Base-by-base conservation (phyloP, 257 asterid species). In the Thymus quinquecostatus region DNA sequence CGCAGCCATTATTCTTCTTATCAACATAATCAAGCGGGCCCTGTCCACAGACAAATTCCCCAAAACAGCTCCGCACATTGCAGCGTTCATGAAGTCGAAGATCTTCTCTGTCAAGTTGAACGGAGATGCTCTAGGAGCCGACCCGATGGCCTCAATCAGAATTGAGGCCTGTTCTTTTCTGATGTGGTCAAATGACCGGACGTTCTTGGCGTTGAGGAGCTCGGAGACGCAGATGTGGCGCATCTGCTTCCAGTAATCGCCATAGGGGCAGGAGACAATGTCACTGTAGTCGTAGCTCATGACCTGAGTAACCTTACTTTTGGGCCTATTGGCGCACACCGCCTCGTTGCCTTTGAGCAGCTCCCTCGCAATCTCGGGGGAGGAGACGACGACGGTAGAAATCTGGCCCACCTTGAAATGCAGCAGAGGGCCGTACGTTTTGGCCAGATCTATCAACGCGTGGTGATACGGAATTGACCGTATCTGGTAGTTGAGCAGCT, bases 311-410 rank as follows among this genome's bases (percentile, higher is more conserved):
- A 61, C 79, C 14, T 74, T 6, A 9, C 36, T 34, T 28, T 57
- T 51, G 0, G 86, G 83, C 66, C 78, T 61, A 4, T 69, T 47
- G 0, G 86, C 80, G 36, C 68, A 82, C 3, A 68, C 72, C 5
- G 48, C 62, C 7, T 79, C 86, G 1, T 79, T 71, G 28, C 74
- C 70, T 27, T 69, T 76, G 4, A 82, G 41, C 41, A 82, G 40
- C 29, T 79, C 72, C 36, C 53, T 74, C 0, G 77, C 80, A 10
- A 68, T 48, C 5, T 54, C 40, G 4, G 62, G 21, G 10, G 78
- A 79, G 0, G 78, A 65, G 4, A 79, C 21, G 13, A 76, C 30
- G 0, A 76, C 9, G 0, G 53, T 2, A 0, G 71, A 30, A 10
- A 72, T 33, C 36, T 70, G 63, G 0, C 77, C 83, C 3, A 79